Evolutionary conservation across 257 asterid species (phyloP), one percentile per base, ranked within the genome.

Genomic region (Oldenlandia corymbosa): DNA sequence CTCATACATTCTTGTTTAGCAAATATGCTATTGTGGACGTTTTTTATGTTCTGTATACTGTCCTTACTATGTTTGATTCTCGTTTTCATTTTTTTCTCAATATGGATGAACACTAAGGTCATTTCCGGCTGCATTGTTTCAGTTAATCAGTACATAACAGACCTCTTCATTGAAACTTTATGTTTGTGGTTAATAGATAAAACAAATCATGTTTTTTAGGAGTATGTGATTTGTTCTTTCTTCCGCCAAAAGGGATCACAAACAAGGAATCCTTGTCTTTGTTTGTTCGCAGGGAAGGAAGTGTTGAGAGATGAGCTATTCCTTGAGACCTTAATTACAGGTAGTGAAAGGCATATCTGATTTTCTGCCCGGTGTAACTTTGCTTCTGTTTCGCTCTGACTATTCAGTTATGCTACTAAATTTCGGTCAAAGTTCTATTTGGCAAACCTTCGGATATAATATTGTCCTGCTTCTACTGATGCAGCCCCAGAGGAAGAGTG

Each of bases 401-500:
- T 45, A 11, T 4, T 23, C 24, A 21, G 18, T 10, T 48, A 27
- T 14, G 21, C 54, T 24, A 45, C 34, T 32, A 21, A 47, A 1
- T 21, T 47, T 27, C 5, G 21, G 21, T 32, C 23, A 34, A 3
- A 34, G 9, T 34, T 3, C 55, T 41, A 37, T 28, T 37, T 28
- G 58, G 37, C 21, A 32, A 34, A 12, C 26, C 37, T 41, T 26
- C 16, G 27, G 12, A n/a, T 26, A n/a, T n/a, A 5, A 21, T 5
- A 37, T 43, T 28, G 37, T 27, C 27, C 30, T 69, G 27, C 37
- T 64, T 39, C 41, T 67, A 42, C 66, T 70, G 62, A 62, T 61
- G 68, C 84, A 92, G 99, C 95, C 68, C 84, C 96, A 0, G 96
- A 89, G 68, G 68, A 78, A 64, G 94, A 85, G 58, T 92, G 99